Percentiles rank a stretch among this genome's conserved stretches.
Evolutionary conservation across 1,284 basidiomycete genomes (phyloP).

Genomic region (Ceratobasidium sp.): DNA sequence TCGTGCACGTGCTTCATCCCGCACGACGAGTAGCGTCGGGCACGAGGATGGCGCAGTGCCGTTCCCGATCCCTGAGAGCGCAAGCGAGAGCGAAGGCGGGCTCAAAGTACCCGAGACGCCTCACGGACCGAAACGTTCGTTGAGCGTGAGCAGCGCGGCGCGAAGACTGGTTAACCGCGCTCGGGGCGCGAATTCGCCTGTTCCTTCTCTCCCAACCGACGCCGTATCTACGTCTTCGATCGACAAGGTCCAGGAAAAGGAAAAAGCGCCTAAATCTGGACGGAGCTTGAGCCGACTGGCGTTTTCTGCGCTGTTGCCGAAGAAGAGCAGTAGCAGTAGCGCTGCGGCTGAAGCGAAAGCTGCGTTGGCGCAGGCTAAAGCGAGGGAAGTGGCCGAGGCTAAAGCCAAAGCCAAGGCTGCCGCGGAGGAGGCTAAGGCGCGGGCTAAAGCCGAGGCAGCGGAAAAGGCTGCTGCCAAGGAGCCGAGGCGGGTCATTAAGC

Average conservation of each 20-base stretch:
- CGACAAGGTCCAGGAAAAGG: not conserved
- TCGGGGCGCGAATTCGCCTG: slow-evolving; percentile 6
- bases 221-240: not conserved
- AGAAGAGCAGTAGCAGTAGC: slow-evolving; percentile 13
- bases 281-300: slow-evolving; percentile 41
- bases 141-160: slow-evolving; percentile 39
- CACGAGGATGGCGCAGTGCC: slow-evolving; percentile 14
- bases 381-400: slow-evolving; percentile 29
- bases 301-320: slow-evolving; percentile 40
- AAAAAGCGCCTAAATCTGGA: slow-evolving; percentile 9
- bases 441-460: slow-evolving; percentile 28
- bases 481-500: slow-evolving; percentile 7
- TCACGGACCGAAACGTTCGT: slow-evolving; percentile 17
- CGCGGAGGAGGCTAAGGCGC: slow-evolving; percentile 34
- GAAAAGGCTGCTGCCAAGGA: slow-evolving; percentile 40
- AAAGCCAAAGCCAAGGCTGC: slow-evolving; percentile 39
- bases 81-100: slow-evolving; percentile 1
- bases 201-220: not conserved
- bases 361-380: slow-evolving; percentile 41
- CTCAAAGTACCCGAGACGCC: slow-evolving; percentile 16
- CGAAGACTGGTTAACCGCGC: slow-evolving; percentile 15
- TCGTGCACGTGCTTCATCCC: not conserved
- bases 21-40: not conserved
- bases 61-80: slow-evolving; percentile 34
- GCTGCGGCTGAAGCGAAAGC: slow-evolving; percentile 38